Evolutionary conservation across 2,329 filamentous ascomycete species (phyloP).

Genomic region (Aureobasidium pullulans): DNA sequence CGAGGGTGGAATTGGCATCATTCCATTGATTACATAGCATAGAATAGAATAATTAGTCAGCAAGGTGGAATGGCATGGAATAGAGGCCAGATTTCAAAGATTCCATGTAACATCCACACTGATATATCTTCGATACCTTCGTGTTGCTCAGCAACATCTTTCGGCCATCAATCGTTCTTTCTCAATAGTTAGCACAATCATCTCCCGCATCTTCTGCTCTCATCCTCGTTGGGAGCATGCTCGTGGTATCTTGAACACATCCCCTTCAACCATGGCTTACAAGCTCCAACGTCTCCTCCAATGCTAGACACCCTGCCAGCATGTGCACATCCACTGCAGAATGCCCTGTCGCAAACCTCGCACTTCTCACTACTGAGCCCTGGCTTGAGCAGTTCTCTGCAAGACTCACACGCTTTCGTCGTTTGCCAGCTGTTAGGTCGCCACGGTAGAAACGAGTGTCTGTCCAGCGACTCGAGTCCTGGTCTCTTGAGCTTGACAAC

Average conservation of each 20-base stretch:
- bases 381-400: constrained; percentile 33
- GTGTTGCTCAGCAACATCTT: too few relatives aligned
- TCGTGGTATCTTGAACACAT: constrained; percentile 31
- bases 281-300: constrained; percentile 28
- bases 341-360: constrained; percentile 33
- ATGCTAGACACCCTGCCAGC: constrained; percentile 19
- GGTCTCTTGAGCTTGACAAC: constrained; percentile 40
- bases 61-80: too few relatives aligned
- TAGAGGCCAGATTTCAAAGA: too few relatives aligned
- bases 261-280: constrained; percentile 31
- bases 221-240: constrained; percentile 19
- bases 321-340: constrained; percentile 34
- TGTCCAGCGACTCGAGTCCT: constrained; percentile 32
- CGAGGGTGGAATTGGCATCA: too few relatives aligned
- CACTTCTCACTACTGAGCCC: constrained; percentile 32
- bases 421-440: constrained; percentile 28
- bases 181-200: neutral
- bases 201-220: neutral
- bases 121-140: neutral
- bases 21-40: too few relatives aligned
- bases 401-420: constrained; percentile 32
- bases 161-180: neutral
- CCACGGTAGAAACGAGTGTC: constrained; percentile 36
- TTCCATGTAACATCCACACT: too few relatives aligned
- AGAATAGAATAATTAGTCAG: too few relatives aligned